These are phyloP conservation scores for Boletellus ananas DNA, from an alignment of 768 basidiomycete genomes.

Conservation along the genomic window DNA sequence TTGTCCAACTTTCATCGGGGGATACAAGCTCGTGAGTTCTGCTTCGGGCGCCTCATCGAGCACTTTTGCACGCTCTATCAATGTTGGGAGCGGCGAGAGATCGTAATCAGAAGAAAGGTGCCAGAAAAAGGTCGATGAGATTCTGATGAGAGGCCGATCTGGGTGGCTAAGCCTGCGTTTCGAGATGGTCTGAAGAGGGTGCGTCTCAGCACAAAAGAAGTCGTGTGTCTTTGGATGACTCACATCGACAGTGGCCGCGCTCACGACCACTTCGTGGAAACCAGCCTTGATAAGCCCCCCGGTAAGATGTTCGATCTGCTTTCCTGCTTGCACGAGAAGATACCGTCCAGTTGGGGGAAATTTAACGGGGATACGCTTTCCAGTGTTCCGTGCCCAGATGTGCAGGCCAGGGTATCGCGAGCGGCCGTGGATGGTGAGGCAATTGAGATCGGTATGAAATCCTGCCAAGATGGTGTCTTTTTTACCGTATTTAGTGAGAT, in stretches of 20 bases:
- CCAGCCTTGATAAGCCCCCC: constrained; percentile 89
- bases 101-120: constrained; percentile 85
- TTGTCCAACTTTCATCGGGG: constrained; percentile 80
- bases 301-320: constrained; percentile 86
- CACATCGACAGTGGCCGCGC: constrained; percentile 70
- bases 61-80: constrained; percentile 48
- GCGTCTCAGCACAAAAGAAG: not conserved
- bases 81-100: constrained; percentile 57
- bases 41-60: constrained; percentile 34
- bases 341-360: constrained; percentile 79
- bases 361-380: constrained; percentile 82
- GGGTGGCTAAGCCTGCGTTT: constrained; percentile 55
- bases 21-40: constrained; percentile 44
- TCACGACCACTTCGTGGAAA: constrained; percentile 93
- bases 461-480: constrained; percentile 87
- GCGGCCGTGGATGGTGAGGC: constrained; percentile 86
- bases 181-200: constrained; percentile 51
- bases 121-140: constrained; percentile 97
- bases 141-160: constrained; percentile 86
- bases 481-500: constrained; percentile 73
- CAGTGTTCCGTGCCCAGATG: constrained; percentile 94
- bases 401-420: constrained; percentile 85
- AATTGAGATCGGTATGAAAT: constrained; percentile 93
- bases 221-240: constrained; percentile 13
- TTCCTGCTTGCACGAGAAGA: constrained; percentile 92